phyloP scores from a whole-genome alignment of 768 basidiomycete species.

The Boletellus emodensis region DNA sequence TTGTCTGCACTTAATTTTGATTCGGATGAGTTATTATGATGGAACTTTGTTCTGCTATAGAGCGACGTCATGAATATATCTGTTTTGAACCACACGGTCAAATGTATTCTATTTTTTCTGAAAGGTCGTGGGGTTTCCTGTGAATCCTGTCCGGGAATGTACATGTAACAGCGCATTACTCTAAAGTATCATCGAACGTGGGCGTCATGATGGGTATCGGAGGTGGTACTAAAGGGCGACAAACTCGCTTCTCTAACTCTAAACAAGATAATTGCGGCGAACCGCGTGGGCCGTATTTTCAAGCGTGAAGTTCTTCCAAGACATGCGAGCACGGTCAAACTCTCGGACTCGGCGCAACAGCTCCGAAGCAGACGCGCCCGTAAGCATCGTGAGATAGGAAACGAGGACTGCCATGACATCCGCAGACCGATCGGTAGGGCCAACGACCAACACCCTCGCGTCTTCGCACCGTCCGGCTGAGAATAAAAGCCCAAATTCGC shows the following conservation, averaged over 20 bases:
- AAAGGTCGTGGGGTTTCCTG: not conserved
- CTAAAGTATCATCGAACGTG: too few species aligned
- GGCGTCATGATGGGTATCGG: not conserved
- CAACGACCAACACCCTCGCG: constrained; percentile 26
- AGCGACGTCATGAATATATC: too few species aligned
- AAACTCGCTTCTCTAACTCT: not conserved
- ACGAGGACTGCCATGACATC: constrained; percentile 28
- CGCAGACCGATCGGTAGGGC: constrained; percentile 26
- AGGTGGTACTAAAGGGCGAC: not conserved
- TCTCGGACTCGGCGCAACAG: not conserved
- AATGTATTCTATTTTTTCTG: not conserved
- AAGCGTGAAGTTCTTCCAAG: not conserved
- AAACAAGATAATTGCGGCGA: not conserved
- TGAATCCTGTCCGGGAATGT: not conserved
- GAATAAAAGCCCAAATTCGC: not conserved
- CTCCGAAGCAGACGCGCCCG: not conserved
- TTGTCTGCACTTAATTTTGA: too few species aligned
- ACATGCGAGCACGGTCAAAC: not conserved
- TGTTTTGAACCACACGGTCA: too few species aligned
- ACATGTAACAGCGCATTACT: not conserved
- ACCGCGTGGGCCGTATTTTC: not conserved
- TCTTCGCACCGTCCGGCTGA: not conserved
- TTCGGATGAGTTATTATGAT: too few species aligned
- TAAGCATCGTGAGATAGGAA: constrained; percentile 26
- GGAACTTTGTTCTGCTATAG: too few species aligned